Base-by-base conservation (phyloP, 129 eudicot genomes). In the Pittosporum tobira region DNA sequence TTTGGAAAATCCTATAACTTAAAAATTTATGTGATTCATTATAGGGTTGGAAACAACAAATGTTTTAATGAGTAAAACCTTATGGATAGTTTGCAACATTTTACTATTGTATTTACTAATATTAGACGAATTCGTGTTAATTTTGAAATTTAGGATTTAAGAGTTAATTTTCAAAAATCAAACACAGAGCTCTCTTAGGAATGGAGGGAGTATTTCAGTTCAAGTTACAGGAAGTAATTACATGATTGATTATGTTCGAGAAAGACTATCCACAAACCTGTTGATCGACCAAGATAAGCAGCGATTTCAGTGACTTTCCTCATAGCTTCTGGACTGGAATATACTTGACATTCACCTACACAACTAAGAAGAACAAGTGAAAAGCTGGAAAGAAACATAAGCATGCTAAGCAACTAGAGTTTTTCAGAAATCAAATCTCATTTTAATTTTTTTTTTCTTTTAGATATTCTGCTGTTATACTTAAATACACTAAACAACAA, bases 271-370 rank as follows among this genome's bases (percentile, higher is more conserved):
- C 66, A 51, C 63, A 48, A 51, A 74, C 77, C 73, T 73, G 73
- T 66, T 14, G 79, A 83, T 71, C 72, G 70, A 53, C 83, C 76
- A 58, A 86, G 61, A 57, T 56, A 75, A 27, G 77, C 49, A 63
- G 95, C 94, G 49, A 81, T 59, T 2, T 83, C 82, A 1, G 64
- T 54, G 70, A 81, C 65, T 73, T 80, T 72, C 63, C 59, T 53
- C 59, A 55, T 57, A 52, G 73, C 51, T 46, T 83, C 91, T 11
- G 83, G 69, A 66, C 61, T 62, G 18, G 85, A 49, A 63, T 59
- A 72, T 22, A 49, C 70, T 61, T 79, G 69, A 49, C 71, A 77
- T 40, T 61, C 57, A 34, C 91, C 96, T 87, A 63, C 42, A 71
- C 59, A 65, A 46, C 68, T 28, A 49, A 21, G 29, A 34, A 59